Conservation (phyloP, 495 filamentous ascomycete species). For the Aspergillus wentii region DNA sequence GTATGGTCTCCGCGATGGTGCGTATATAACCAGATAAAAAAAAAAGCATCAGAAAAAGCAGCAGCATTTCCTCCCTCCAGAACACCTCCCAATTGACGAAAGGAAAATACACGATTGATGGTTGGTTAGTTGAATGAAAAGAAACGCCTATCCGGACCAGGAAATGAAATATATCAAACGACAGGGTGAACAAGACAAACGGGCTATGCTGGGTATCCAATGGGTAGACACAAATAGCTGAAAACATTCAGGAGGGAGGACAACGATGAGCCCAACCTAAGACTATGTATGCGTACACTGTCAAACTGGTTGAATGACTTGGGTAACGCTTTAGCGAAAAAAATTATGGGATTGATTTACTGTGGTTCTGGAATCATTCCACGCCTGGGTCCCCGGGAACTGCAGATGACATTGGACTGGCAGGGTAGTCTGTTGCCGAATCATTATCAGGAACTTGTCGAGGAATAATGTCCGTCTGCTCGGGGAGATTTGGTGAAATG, state of each 20-base stretch:
- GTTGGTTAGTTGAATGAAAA: too few species aligned
- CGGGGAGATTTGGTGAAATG: slow-evolving; percentile 1
- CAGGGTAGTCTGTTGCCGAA: slow-evolving; percentile 25
- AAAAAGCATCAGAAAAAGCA: too few species aligned
- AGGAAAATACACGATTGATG: too few species aligned
- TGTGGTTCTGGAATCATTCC: too few species aligned
- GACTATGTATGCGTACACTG: too few species aligned
- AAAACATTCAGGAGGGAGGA: background rate
- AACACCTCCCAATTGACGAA: too few species aligned
- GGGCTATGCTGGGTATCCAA: slow-evolving; percentile 36
- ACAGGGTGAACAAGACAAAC: slow-evolving; percentile 1
- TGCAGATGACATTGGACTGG: slow-evolving; percentile 13
- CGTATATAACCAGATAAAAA: too few species aligned
- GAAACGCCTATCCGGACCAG: too few species aligned
- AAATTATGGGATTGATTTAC: too few species aligned
- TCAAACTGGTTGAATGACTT: too few species aligned
- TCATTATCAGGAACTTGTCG: slow-evolving; percentile 32
- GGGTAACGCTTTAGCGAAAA: slow-evolving; percentile 1
- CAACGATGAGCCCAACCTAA: background rate
- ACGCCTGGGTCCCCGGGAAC: slow-evolving; percentile 1
- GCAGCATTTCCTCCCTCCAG: too few species aligned
- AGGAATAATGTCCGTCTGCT: slow-evolving; percentile 8
- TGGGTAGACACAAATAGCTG: slow-evolving; percentile 23
- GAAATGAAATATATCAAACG: background rate
- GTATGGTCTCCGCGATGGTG: too few species aligned